Conservation (phyloP, 441 rosid species). For the Jatropha multifida region DNA sequence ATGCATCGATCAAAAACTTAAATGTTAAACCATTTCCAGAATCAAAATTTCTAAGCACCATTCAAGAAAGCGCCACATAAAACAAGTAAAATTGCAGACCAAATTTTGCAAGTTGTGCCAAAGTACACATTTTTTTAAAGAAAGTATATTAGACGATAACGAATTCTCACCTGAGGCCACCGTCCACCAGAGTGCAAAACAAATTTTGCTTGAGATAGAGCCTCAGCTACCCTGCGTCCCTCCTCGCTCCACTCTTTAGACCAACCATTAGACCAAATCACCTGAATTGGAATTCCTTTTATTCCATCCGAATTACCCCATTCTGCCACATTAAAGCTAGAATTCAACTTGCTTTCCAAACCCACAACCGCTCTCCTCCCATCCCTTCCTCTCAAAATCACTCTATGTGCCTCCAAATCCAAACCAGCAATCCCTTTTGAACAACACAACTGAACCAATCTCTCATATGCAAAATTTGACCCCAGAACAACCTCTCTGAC, state of each 20-base stretch:
- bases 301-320: conserved; percentile 68
- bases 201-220: conserved; percentile 73
- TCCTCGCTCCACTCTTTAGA: conserved; percentile 72
- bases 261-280: conserved; percentile 75
- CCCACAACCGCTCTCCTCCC: conserved; percentile 62
- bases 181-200: conserved; percentile 70
- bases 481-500: conserved; percentile 60
- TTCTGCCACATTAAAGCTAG: conserved; percentile 68
- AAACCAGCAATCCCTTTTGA: conserved; percentile 45
- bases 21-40: conserved; percentile 5
- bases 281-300: conserved; percentile 62
- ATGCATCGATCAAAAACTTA: background rate
- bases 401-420: conserved; percentile 65
- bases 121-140: background rate
- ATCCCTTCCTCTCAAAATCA: conserved; percentile 67
- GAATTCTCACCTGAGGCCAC: conserved; percentile 86
- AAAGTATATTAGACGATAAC: background rate
- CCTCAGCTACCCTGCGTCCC: conserved; percentile 53
- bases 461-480: conserved; percentile 43
- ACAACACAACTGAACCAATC: conserved; percentile 60
- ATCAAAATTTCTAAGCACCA: conserved; percentile 12
- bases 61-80: conserved; percentile 8
- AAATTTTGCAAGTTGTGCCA: background rate
- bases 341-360: conserved; percentile 60
- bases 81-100: conserved; percentile 9